phyloP scores from a whole-genome alignment of 257 asterid genomes.

The Solanum piurae region DNA sequence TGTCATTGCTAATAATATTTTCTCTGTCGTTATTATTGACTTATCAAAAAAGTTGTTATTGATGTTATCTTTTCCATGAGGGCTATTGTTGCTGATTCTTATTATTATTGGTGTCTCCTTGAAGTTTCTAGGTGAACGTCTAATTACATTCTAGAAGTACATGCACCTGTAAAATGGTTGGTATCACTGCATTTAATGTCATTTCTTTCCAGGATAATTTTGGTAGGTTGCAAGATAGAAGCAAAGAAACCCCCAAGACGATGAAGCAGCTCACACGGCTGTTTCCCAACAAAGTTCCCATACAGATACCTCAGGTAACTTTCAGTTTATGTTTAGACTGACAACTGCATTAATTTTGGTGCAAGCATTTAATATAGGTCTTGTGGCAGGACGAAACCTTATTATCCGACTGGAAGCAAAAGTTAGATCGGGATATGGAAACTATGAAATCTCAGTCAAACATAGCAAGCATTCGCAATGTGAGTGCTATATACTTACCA shows the following conservation, averaged over 20 bases:
- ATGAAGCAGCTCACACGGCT: slow-evolving; percentile 78
- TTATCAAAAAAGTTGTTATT: not conserved
- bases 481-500: slow-evolving; percentile 19
- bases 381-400: slow-evolving; percentile 60
- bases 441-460: slow-evolving; percentile 79
- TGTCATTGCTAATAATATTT: not conserved
- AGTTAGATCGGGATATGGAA: slow-evolving; percentile 73
- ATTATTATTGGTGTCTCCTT: not conserved
- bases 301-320: slow-evolving; percentile 86
- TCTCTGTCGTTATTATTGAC: not conserved
- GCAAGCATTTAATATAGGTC: not conserved
- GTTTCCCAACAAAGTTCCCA: slow-evolving; percentile 84
- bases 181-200: not conserved
- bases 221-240: slow-evolving; percentile 72
- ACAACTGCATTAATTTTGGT: not conserved
- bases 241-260: slow-evolving; percentile 78
- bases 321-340: not conserved
- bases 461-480: slow-evolving; percentile 57
- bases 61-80: not conserved
- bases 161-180: not conserved
- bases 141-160: not conserved
- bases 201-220: slow-evolving; percentile 49
- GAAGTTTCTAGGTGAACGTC: not conserved
- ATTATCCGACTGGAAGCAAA: slow-evolving; percentile 79
- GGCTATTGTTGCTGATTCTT: not conserved